Percentiles rank a stretch among this genome's conserved stretches.
Evolutionary conservation across 116 monocot genomes (phyloP).

Genomic region (Papilionanthe hybrid): DNA sequence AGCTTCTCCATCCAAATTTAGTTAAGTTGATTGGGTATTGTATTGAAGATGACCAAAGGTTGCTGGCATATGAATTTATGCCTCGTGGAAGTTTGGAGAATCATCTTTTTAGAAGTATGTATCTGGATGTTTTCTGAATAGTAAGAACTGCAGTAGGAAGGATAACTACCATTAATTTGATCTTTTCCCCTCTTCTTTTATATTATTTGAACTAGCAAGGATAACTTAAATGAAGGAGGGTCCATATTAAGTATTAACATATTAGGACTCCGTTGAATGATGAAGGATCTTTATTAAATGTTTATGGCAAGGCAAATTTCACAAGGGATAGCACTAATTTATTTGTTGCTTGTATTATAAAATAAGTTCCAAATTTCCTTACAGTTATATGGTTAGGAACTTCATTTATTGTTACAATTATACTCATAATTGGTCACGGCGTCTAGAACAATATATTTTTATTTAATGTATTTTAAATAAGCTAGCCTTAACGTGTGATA

Average conservation of each 20-base stretch:
- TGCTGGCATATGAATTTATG: conserved; percentile 94
- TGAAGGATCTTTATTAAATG: neutral
- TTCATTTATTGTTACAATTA: neutral
- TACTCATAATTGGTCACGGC: neutral
- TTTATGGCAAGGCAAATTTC: neutral
- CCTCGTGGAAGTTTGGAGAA: conserved; percentile 86
- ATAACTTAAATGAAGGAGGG: neutral
- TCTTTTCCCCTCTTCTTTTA: no score
- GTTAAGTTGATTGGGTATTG: conserved; percentile 91
- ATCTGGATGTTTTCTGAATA: neutral
- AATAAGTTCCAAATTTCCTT: neutral
- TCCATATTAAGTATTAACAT: neutral
- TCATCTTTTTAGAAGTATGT: conserved; percentile 89
- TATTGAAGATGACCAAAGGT: conserved; percentile 88
- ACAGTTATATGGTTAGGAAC: neutral
- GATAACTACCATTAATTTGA: no score
- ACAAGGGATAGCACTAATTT: neutral
- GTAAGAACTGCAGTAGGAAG: no score
- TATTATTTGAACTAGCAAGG: no score
- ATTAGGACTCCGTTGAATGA: neutral
- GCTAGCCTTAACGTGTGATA: neutral
- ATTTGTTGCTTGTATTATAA: neutral
- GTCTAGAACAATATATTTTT: neutral
- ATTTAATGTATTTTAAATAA: neutral
- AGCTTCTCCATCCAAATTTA: conserved; percentile 81